Evolutionary conservation across 2,329 filamentous ascomycete genomes (phyloP), one percentile per base, ranked within the genome.

Genomic region (Penicillium brevicompactum): DNA sequence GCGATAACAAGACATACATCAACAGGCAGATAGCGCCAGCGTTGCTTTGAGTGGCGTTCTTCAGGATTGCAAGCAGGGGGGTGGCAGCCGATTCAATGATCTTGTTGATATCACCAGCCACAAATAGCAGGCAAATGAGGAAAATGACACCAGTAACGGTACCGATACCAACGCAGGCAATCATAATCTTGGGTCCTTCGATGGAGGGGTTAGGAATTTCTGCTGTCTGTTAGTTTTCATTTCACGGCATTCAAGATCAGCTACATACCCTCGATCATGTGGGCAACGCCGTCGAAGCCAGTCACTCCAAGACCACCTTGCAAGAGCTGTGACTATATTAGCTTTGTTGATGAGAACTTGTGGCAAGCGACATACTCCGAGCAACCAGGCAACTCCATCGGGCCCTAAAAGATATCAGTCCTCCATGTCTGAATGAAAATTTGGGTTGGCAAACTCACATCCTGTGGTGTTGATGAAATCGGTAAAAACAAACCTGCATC

Each of bases 391-490:
- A 59, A 89, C 68, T 0, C 87, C 87, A 70, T 89, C 84, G 0
- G 87, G 87, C 87, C 70, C 69, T 70, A 21, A 11, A 31, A 24
- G 30, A 7, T 21, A 50, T 69, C 37, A 69, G 66, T 40, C 21
- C 4, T 37, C 6, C 14, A 18, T 13, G 31, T 16, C 4, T 3
- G 18, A 9, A 13, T 18, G 34, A n/a, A 21, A 32, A 10, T 14
- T 14, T 16, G 11, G 5, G 34, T 14, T 9, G 7, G 1, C 1
- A 31, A 38, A 61, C 68, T 44, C 69, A 71, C 87, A 90, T 41
- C 85, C 86, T 8, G 84, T 85, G 45, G 82, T 70, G 61, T 91
- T 91, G 67, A 88, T 82, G 65, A 91, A 90, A 1, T 83, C 72
- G 5, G 81, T 78, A 59, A 88, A 90, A 10, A 90, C 72, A 51